phyloP scores from a whole-genome alignment of 805 yeast genomes.

The Cyberlindnera meyerae region DNA sequence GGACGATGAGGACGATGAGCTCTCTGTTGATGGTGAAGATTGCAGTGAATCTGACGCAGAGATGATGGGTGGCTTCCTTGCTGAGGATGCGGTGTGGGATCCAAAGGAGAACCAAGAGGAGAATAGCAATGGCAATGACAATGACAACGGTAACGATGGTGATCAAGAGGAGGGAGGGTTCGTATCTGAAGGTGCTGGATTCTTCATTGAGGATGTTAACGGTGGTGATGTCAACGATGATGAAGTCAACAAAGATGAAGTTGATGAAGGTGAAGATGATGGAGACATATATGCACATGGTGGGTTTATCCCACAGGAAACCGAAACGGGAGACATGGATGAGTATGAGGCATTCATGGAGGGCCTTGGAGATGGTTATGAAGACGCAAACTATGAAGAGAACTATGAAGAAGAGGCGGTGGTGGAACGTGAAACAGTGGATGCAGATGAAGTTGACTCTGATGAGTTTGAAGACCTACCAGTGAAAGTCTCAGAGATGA shows the following conservation, averaged over 20 bases:
- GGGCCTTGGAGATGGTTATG: constrained; percentile 9
- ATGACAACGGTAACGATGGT: too few relatives aligned
- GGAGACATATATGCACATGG: too few relatives aligned
- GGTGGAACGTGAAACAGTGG: too few relatives aligned
- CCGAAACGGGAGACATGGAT: constrained; percentile 7
- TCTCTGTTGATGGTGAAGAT: not conserved
- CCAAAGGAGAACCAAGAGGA: too few relatives aligned
- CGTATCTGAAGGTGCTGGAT: constrained; percentile 10
- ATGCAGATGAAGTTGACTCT: not conserved
- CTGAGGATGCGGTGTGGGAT: constrained; percentile 9
- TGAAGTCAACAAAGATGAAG: not conserved
- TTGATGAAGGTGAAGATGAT: too few relatives aligned
- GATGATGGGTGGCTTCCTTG: constrained; percentile 9
- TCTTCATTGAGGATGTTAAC: constrained; percentile 8
- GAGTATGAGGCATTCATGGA: constrained; percentile 24
- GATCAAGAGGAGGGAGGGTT: too few relatives aligned
- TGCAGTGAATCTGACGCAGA: not conserved
- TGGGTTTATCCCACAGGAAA: too few relatives aligned
- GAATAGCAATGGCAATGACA: too few relatives aligned
- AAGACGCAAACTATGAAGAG: constrained; percentile 9
- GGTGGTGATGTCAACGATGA: constrained; percentile 1
- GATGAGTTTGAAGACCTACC: not conserved
- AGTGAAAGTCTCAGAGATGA: constrained; percentile 1
- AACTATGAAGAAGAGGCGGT: constrained; percentile 30
- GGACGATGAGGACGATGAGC: constrained; percentile 18